phyloP scores from a whole-genome alignment of 2,329 filamentous ascomycete species.

The Chaetoscypha palmicola region DNA sequence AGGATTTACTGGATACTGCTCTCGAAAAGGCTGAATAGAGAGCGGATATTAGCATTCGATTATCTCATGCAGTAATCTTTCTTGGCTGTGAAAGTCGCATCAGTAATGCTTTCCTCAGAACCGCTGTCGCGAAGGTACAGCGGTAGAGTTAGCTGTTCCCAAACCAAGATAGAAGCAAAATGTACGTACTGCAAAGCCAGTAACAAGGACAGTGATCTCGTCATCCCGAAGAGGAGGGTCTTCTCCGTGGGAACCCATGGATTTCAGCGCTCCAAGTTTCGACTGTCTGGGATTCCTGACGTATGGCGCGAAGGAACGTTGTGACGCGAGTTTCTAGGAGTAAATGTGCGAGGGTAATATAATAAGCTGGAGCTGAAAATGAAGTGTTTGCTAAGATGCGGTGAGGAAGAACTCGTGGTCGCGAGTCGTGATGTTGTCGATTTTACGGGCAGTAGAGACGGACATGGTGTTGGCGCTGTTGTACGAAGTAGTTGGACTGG shows the following conservation, averaged over 20 bases:
- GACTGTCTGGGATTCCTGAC: no score
- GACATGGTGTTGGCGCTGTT: no score
- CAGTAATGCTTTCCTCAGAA: not conserved
- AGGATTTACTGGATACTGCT: conserved; percentile 66
- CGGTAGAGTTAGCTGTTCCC: no score
- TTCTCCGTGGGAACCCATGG: conserved; percentile 9
- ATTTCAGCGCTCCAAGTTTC: no score
- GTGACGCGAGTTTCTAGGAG: no score
- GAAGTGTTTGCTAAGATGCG: not conserved
- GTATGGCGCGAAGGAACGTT: no score
- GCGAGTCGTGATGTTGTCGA: not conserved
- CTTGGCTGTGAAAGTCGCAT: not conserved
- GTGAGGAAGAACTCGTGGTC: not conserved
- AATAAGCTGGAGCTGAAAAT: no score
- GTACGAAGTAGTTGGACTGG: no score
- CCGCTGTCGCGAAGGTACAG: no score
- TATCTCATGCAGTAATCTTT: not conserved
- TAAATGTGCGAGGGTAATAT: not conserved
- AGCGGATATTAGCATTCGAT: conserved; percentile 2
- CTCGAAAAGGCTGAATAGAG: conserved; percentile 62
- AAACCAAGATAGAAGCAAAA: no score
- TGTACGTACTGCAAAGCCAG: conserved; percentile 52
- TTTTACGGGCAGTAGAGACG: not conserved
- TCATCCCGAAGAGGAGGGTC: conserved; percentile 8
- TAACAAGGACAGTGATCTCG: conserved; percentile 38